A percentile compares a stretch with the other conserved stretches of the same genome.
phyloP scores from a whole-genome alignment of 495 filamentous ascomycete genomes.

The Penicillium paradoxum region DNA sequence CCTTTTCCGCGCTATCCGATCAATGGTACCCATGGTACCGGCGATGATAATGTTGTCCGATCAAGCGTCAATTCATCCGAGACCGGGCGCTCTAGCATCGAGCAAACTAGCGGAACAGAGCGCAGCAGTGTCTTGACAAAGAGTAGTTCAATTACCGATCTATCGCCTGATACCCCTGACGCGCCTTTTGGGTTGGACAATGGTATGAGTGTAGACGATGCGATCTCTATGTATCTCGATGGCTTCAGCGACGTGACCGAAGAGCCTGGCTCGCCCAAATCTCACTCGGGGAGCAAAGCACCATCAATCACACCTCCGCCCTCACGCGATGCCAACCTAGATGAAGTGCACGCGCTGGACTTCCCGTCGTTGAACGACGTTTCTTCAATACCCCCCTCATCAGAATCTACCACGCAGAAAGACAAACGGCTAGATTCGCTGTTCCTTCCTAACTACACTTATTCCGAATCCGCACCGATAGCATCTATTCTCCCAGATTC shows the following conservation, averaged over 20 bases:
- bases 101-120: conserved; percentile 67
- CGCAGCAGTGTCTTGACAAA: conserved; percentile 78
- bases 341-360: conserved; percentile 20
- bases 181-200: conserved; percentile 57
- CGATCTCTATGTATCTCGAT: conserved; percentile 87
- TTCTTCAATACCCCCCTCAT: conserved; percentile 25
- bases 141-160: conserved; percentile 65
- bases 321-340: conserved; percentile 25
- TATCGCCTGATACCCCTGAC: conserved; percentile 54
- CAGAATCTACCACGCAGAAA: background rate
- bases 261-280: conserved; percentile 35
- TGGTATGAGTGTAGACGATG: conserved; percentile 83
- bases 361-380: conserved; percentile 21
- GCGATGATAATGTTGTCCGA: conserved; percentile 54
- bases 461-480: conserved; percentile 1
- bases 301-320: conserved; percentile 30
- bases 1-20: conserved; percentile 32
- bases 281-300: conserved; percentile 26
- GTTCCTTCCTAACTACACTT: conserved; percentile 1
- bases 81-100: conserved; percentile 64
- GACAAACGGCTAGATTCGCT: background rate
- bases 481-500: conserved; percentile 8
- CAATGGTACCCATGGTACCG: conserved; percentile 24
- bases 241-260: conserved; percentile 64
- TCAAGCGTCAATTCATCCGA: conserved; percentile 68